Base-by-base conservation (phyloP, 768 basidiomycete species). In the Lactarius vividus region DNA sequence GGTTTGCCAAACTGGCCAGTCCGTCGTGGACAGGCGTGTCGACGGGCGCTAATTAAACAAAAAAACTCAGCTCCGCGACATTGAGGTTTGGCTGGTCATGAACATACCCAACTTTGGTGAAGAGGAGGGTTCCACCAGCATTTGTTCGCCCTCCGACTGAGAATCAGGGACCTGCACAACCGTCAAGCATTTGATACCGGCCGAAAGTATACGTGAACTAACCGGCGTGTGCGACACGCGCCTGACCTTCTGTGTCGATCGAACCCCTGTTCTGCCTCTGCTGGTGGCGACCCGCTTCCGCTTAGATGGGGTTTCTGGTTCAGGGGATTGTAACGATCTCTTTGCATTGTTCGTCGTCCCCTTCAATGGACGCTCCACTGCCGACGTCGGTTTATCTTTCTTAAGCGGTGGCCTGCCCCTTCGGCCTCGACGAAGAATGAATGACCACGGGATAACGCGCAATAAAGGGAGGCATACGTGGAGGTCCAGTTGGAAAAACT, bases 401-500 rank as follows among this genome's bases (percentile, higher is more conserved):
- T 33, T 53, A 29, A 39, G 56, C 10, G 28, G n/a, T 15, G 61
- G 35, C 4, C 46, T 49, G 23, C 39, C 49, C 35, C 49, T 66
- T 33, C 67, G 59, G 33, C 60, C 65, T 66, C 49, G 18, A 57
- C 33, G 42, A 16, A 53, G 11, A 31, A 56, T 61, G 31, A 66
- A 15, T 46, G 28, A 4, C 13, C 23, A 37, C 26, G 49, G 23
- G 28, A 53, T 16, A 23, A 20, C 4, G 6, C 4, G 29, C 49
- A 46, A 39, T 20, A 37, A 16, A 37, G 39, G 42, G 20, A 11
- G 26, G 23, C 67, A 35, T 61, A 69, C 68, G 60, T 52, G 68
- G 62, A n/a, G 68, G 64, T 1, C 68, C 64, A 1, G 18, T 57
- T 39, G 70, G 70, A 44, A 57, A 62, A 13, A 70, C 58, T 31